These are phyloP conservation scores for Flueggea neowawraea DNA, from an alignment of 441 rosid species.

Conservation along the genomic window DNA sequence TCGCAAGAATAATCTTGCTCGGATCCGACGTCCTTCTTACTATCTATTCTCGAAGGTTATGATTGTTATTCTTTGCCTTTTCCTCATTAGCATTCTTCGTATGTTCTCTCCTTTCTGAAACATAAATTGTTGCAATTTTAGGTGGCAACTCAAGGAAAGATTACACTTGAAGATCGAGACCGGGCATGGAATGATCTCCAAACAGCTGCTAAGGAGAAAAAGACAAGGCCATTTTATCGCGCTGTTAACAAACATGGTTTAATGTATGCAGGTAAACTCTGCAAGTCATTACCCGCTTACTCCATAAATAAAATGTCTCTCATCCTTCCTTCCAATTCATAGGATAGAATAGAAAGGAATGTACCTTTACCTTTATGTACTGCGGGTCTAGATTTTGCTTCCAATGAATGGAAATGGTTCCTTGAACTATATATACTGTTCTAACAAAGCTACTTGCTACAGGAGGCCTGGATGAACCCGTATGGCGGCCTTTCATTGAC, in stretches of 20 bases:
- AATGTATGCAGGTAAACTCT: conserved; percentile 85
- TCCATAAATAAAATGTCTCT: neutral
- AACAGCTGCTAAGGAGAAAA: conserved; percentile 59
- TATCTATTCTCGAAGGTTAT: conserved; percentile 79
- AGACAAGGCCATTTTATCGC: conserved; percentile 74
- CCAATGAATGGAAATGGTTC: no score
- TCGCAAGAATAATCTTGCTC: conserved; percentile 66
- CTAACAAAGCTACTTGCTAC: conserved; percentile 7
- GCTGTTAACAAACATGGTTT: conserved; percentile 62
- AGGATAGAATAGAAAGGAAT: no score
- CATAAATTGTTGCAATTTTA: conserved; percentile 17
- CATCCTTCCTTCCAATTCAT: no score
- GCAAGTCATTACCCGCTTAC: conserved; percentile 4
- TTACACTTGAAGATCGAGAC: conserved; percentile 59
- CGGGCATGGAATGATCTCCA: conserved; percentile 81
- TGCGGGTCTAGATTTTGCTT: no score
- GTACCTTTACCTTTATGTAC: no score
- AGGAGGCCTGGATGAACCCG: conserved; percentile 94
- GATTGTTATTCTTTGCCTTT: conserved; percentile 1
- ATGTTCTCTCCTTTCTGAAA: conserved; percentile 2
- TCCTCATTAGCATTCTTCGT: neutral
- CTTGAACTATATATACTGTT: neutral
- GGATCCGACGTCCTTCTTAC: conserved; percentile 82
- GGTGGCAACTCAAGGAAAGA: conserved; percentile 69
- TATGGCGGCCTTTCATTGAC: conserved; percentile 42